Base-by-base conservation (phyloP, 2,329 filamentous ascomycete species). In the Herpotrichia juniperi region DNA sequence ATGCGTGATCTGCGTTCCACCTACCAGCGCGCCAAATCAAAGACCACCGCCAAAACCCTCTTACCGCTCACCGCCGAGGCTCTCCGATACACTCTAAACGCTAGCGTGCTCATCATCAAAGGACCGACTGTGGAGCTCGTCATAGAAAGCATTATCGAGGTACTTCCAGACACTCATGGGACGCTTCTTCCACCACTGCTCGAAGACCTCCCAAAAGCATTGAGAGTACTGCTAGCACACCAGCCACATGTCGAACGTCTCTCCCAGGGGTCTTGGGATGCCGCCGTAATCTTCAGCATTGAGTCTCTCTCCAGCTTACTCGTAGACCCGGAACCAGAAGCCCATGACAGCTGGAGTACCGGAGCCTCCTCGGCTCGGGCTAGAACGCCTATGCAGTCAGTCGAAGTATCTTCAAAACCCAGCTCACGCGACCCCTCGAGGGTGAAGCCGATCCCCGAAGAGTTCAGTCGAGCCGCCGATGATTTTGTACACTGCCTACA, bases 171-270 rank as follows among this genome's bases (percentile, higher is more conserved):
- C 14, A 72, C 81, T 1, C 83, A 86, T 48, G 85, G 85, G 12
- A 81, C 79, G 2, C 83, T 88, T 48, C 86, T 91, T 57, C 81
- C 86, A 51, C 87, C 89, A 11, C 79, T 99, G 4, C 76, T 87
- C 21, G 81, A 86, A 43, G 86, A 94, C 66, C 96, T 97, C 69
- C 81, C 90, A 59, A 96, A 90, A 76, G 83, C 87, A 17, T 76
- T 99, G 59, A 79, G 83, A 4, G 80, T 83, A 24, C 74, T 97
- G 2, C 81, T 97, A 16, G 84, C 86, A 35, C 84, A 89, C 63
- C 84, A 86, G 40, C 83, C 90, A 16, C 91, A 96, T 70, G 86
- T 89, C 24, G 96, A 97, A 73, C 87, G 92, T 63, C 79, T 97
- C 11, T 82, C 85, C 10, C 78, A 78, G 17, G 79, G 84, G 12